Evolutionary conservation across 1,284 basidiomycete genomes (phyloP), one percentile per base, ranked within the genome.

Genomic region (Cutaneotrichosporon sp.): DNA sequence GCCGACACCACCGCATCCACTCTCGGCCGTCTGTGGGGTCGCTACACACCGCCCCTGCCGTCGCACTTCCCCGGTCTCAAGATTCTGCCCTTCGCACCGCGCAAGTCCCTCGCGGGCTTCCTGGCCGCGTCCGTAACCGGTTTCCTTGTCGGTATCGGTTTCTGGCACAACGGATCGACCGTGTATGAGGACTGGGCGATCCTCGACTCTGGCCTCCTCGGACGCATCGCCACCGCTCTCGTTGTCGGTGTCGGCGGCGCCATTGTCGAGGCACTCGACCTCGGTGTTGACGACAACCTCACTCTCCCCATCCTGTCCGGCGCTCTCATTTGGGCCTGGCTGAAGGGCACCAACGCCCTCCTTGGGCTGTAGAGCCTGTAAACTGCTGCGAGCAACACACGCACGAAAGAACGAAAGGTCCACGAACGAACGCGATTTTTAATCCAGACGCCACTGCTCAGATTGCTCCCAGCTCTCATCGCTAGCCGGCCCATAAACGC

Each of bases 1-100:
- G 92, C 90, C 4, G 94, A 98, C 76, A 97, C 94, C 0, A 84
- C 89, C 14, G 94, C 94, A 0, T 96, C 92, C 4, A 91, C 90
- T 6, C 80, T 97, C 57, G 94, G 94, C 35, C 85, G 94, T 22
- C 78, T 91, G 35, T 91, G 84, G 72, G 91, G 91, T 19, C 76
- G 79, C 12, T 78, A 80, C 60, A 94, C 92, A 0, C 83, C 85
- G 1, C 83, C 80, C 9, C 84, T 97, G 2, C 88, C 87, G 2
- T 69, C 75, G 16, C 80, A 82, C 51, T 53, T 78, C 33, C 72
- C 71, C 4, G 60, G 68, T 26, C 44, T 71, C 57, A 61, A 63
- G 37, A 41, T 52, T 32, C 62, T 75, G 32, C 66, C 58, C 9
- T 73, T 75, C 55, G 71, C 74, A 9, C 65, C 66, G 8, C 61